A percentile compares a stretch with the other conserved stretches of the same genome.
phyloP scores from a whole-genome alignment of 805 yeast genomes.

The Saccharomycopsis lassenensis region DNA sequence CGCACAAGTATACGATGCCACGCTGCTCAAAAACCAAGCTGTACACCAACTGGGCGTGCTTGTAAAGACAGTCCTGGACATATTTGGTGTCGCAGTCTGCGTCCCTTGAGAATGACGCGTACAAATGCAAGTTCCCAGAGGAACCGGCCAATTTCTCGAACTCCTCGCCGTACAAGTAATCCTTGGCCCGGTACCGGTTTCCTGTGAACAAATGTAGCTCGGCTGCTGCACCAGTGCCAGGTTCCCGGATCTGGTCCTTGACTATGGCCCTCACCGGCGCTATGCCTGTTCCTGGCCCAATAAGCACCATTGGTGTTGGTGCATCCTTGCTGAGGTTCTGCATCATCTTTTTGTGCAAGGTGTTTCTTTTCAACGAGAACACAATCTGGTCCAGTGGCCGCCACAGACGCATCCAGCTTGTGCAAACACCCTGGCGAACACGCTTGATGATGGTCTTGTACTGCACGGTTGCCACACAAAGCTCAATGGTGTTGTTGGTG shows the following conservation, averaged over 20 bases:
- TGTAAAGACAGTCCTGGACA: slow-evolving; percentile 66
- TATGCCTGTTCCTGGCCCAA: slow-evolving; percentile 93
- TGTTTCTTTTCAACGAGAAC: slow-evolving; percentile 4
- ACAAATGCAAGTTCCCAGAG: slow-evolving; percentile 25
- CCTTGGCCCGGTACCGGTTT: slow-evolving; percentile 53
- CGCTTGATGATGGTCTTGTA: slow-evolving; percentile 69
- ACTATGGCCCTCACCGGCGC: slow-evolving; percentile 83
- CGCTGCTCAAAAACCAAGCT: slow-evolving; percentile 40
- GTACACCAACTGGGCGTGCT: slow-evolving; percentile 33
- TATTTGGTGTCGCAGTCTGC: slow-evolving; percentile 44
- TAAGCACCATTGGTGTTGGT: slow-evolving; percentile 47
- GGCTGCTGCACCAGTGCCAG: too few relatives aligned
- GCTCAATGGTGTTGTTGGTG: slow-evolving; percentile 35
- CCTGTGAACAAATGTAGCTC: slow-evolving; percentile 68
- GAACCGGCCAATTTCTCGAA: slow-evolving; percentile 33
- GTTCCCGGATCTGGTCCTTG: slow-evolving; percentile 26
- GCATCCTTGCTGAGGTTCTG: background rate
- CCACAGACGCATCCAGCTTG: slow-evolving; percentile 7
- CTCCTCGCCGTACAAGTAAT: slow-evolving; percentile 49
- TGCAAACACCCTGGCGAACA: slow-evolving; percentile 12
- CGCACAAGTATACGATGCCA: slow-evolving; percentile 77
- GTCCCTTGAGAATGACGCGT: slow-evolving; percentile 41
- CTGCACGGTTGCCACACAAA: slow-evolving; percentile 76
- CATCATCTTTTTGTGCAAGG: background rate
- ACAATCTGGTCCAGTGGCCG: slow-evolving; percentile 1